Base-by-base conservation (phyloP, 1,284 basidiomycete genomes). In the Apiotrichum siamense region DNA sequence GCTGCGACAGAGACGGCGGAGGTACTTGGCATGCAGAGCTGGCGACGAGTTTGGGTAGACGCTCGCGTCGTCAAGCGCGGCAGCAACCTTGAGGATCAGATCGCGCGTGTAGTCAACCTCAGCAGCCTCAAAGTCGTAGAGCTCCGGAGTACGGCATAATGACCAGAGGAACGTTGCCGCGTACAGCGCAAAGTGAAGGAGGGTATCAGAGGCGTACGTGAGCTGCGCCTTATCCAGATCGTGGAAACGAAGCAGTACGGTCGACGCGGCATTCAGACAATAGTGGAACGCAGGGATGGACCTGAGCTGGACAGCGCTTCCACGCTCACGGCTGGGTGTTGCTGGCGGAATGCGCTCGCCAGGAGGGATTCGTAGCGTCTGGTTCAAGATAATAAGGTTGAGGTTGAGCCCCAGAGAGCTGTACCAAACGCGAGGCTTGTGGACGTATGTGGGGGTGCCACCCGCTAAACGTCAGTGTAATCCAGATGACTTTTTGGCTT, bases 131-230 rank as follows among this genome's bases (percentile, higher is more conserved):
- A 66, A 60, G 52, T 65, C 50, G 57, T 64, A 64, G 43, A 61
- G 55, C 50, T 65, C 56, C 29, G 61, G 60, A 7, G 57, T 52
- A 15, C 58, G 59, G 31, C 54, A 58, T 2, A 63, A 51, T 12
- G 59, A 60, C 44, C 61, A 66, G 15, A 69, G 52, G 43, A 69
- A 60, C 12, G 64, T 66, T 0, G 61, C 63, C 4, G 66, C 66
- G 49, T 69, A 69, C 24, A 69, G 57, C 26, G 66, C 60, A 41
- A 69, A 69, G 52, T 69, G 66, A 18, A 69, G 52, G 29, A 69
- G 52, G 6, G 66, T 69, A 44, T 69, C 66, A 2, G 65, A 62
- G 5, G 65, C 66, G 37, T 59, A 69, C 3, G 63, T 62, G 39
- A 66, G 33, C 44, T 65, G 61, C 42, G 54, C 39, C 46, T 56